phyloP scores from a whole-genome alignment of 768 basidiomycete genomes.

The Lactarius sp. region DNA sequence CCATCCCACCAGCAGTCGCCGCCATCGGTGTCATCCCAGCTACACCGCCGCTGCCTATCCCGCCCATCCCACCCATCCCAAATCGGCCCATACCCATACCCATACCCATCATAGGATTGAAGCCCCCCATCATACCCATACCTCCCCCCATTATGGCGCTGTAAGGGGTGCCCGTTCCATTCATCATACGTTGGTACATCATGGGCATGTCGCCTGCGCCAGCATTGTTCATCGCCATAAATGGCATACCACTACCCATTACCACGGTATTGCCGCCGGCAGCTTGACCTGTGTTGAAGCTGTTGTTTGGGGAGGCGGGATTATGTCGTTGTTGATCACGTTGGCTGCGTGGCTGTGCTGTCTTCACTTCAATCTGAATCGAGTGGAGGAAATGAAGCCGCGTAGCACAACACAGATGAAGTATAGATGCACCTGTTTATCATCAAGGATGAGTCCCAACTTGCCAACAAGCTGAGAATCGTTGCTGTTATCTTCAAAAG shows the following conservation, averaged over 20 bases:
- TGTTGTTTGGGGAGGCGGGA: conserved; percentile 16
- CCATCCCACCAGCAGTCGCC: not conserved
- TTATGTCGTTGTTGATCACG: conserved; percentile 52
- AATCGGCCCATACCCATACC: conserved; percentile 37
- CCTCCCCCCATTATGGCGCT: conserved; percentile 34
- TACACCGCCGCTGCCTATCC: conserved; percentile 54
- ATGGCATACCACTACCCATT: conserved; percentile 37
- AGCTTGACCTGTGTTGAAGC: conserved; percentile 28
- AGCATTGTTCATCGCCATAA: conserved; percentile 35
- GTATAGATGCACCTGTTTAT: conserved; percentile 68
- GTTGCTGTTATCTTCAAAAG: conserved; percentile 88
- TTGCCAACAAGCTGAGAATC: conserved; percentile 87
- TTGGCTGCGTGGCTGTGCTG: conserved; percentile 87
- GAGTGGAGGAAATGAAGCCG: not conserved
- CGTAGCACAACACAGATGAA: not conserved
- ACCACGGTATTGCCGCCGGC: conserved; percentile 28
- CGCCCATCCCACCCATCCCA: conserved; percentile 28
- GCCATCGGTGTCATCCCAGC: conserved; percentile 39
- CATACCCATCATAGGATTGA: conserved; percentile 30
- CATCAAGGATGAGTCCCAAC: conserved; percentile 72
- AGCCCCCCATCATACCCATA: conserved; percentile 29
- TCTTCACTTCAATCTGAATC: conserved; percentile 89
- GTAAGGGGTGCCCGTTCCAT: conserved; percentile 58
- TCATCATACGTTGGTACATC: conserved; percentile 95
- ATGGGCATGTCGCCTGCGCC: too few species aligned